Evolutionary conservation across 129 eudicot species (phyloP).

Genomic region (Scalesia atractyloides): DNA sequence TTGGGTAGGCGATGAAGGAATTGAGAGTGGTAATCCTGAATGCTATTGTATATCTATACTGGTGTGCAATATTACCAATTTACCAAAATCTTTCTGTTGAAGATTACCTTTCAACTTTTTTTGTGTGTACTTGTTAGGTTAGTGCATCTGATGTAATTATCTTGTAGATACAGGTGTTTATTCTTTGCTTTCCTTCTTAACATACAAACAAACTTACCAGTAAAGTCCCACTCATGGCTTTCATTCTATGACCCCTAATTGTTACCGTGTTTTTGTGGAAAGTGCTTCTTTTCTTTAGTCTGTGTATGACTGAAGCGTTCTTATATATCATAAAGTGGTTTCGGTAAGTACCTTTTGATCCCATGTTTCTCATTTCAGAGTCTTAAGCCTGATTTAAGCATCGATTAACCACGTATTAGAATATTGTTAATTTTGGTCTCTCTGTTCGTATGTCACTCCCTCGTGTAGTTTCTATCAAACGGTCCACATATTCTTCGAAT

Average conservation of each 20-base stretch:
- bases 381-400: conserved; percentile 2
- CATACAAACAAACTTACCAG: too few relatives aligned
- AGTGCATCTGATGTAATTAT: conserved; percentile 96
- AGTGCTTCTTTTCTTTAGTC: too few relatives aligned
- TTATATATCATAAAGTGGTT: background rate
- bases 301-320: too few relatives aligned
- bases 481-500: too few relatives aligned
- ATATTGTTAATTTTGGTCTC: background rate
- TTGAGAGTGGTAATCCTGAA: conserved; percentile 13
- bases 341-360: conserved; percentile 3
- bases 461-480: conserved; percentile 2
- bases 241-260: background rate
- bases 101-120: background rate
- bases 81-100: conserved; percentile 1
- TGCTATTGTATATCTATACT: conserved; percentile 9
- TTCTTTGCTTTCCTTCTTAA: background rate
- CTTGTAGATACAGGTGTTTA: conserved; percentile 84
- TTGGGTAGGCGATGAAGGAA: conserved; percentile 4
- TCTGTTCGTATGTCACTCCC: background rate
- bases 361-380: background rate
- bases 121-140: conserved; percentile 47
- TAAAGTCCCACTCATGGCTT: too few relatives aligned
- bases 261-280: conserved; percentile 7
- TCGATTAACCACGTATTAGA: conserved; percentile 13
- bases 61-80: background rate